Evolutionary conservation across 2,329 filamentous ascomycete genomes (phyloP).

Genomic region (Graphiopsis chlorocephala): DNA sequence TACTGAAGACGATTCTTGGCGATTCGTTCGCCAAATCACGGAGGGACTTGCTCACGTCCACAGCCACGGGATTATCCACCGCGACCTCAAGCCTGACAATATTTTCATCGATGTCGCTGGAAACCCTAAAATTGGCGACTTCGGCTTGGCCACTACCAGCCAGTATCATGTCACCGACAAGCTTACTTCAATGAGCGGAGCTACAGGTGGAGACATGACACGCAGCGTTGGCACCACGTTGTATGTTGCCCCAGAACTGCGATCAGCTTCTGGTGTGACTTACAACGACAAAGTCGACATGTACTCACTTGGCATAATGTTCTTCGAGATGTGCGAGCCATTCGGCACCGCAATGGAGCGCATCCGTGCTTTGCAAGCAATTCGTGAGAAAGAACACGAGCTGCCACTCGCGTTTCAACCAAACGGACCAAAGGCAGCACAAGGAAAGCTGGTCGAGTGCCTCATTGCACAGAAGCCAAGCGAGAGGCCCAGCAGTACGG

Average conservation of each 20-base stretch:
- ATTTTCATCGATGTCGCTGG: constrained; percentile 90
- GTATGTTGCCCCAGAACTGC: constrained; percentile 90
- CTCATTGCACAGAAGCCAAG: constrained; percentile 79
- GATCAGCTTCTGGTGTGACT: constrained; percentile 67
- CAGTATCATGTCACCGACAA: constrained; percentile 65
- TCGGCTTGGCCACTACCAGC: constrained; percentile 87
- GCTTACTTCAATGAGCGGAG: constrained; percentile 34
- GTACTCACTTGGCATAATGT: constrained; percentile 96
- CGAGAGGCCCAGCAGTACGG: constrained; percentile 75
- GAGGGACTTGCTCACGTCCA: constrained; percentile 91
- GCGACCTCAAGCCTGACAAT: constrained; percentile 95
- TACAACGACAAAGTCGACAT: constrained; percentile 98
- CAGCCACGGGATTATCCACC: constrained; percentile 84
- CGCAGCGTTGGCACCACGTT: constrained; percentile 72
- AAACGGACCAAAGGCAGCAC: constrained; percentile 62
- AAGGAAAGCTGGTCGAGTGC: constrained; percentile 74
- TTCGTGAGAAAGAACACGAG: constrained; percentile 65
- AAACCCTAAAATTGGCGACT: constrained; percentile 94
- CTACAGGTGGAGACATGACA: constrained; percentile 60
- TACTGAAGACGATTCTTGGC: constrained; percentile 78
- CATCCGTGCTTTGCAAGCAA: constrained; percentile 62
- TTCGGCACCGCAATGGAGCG: constrained; percentile 63
- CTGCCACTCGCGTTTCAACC: constrained; percentile 72
- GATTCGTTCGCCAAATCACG: constrained; percentile 83
- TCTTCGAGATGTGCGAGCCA: constrained; percentile 90